These are phyloP conservation scores for Eugenia klotzschiana DNA, from an alignment of 441 rosid species.

Conservation along the genomic window DNA sequence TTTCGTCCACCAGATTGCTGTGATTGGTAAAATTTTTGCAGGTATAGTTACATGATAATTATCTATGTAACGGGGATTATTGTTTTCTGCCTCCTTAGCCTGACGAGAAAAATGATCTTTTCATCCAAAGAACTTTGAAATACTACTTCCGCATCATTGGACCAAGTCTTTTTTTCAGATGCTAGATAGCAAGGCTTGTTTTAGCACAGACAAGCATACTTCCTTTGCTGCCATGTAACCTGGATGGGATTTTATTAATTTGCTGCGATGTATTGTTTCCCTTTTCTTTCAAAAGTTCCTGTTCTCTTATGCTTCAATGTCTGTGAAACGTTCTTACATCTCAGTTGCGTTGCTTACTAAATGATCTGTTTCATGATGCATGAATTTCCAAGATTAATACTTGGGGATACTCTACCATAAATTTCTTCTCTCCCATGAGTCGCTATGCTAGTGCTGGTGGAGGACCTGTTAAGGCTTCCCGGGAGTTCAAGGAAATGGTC, in stretches of 20 bases:
- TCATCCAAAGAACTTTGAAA: neutral
- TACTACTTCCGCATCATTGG: neutral
- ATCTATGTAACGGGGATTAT: neutral
- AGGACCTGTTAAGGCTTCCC: slow-evolving; percentile 67
- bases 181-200: neutral
- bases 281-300: neutral
- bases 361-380: neutral
- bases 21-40: neutral
- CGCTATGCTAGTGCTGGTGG: slow-evolving; percentile 87
- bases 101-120: neutral
- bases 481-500: slow-evolving; percentile 89
- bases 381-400: slow-evolving; percentile 56
- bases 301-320: neutral
- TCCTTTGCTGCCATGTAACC: neutral
- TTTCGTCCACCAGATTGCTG: neutral
- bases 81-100: neutral
- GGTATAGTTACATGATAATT: neutral
- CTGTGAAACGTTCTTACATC: neutral
- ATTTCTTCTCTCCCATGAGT: slow-evolving; percentile 95
- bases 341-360: neutral
- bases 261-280: neutral
- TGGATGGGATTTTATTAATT: neutral
- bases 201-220: neutral
- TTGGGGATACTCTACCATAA: slow-evolving; percentile 96
- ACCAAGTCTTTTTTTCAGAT: neutral